Base-by-base conservation (phyloP, 2,329 filamentous ascomycete species). In the Xylaria sp. region DNA sequence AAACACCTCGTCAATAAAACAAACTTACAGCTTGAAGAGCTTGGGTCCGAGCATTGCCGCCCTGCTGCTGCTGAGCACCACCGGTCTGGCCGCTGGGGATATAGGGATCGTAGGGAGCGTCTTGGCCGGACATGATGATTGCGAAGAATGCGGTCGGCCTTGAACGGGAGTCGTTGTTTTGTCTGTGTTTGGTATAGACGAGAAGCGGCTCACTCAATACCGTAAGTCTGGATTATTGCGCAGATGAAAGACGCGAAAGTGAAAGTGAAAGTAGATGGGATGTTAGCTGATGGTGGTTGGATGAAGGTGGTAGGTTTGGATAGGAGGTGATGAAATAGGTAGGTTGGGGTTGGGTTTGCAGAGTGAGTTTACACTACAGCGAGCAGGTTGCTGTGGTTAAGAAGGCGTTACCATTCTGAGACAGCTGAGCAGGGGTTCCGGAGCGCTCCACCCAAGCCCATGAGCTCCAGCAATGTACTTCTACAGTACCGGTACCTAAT, bases 1-100 rank as follows among this genome's bases (percentile, higher is more conserved):
- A 40, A 50, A 65, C 57, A n/a, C 35, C 27, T 35, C 23, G 63
- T 69, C 68, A 73, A 67, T 71, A 63, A 70, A 66, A 73, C 65
- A 68, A 66, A 90, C 93, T 86, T 91, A 97, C 93, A 83, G 91
- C 91, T 88, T 97, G 93, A 75, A 97, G 87, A 73, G 91, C 92
- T 73, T 86, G 83, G 63, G 87, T 85, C 80, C 87, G 82, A 69
- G 81, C 81, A 79, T 82, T 87, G 73, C 81, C 85, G 73, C 77
- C 82, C 80, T 83, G 81, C 74, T 81, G 81, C 74, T 81, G 81
- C 74, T 81, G 80, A 74, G 78, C 75, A 68, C 81, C 80, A 70
- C 65, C 68, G 42, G 82, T 81, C 81, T 86, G 85, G 82, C 89
- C 90, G 79, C 88, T 89, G 79, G 93, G 93, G 81, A 95, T 94